Conservation (phyloP, 306 rosid species). For the Oxytropis ochrocephala region DNA sequence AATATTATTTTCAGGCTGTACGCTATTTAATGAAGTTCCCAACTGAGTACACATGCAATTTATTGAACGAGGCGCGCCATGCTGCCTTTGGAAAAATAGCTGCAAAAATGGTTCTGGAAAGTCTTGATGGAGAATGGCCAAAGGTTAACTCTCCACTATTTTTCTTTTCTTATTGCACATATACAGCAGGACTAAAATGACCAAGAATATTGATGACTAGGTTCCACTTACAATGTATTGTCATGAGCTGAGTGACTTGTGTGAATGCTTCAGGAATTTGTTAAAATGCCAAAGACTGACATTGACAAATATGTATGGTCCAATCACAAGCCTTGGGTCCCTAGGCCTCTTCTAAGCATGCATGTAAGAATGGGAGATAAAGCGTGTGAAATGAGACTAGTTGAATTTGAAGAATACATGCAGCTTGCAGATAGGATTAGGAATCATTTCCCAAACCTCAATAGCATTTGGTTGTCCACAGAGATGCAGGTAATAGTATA, state of each 20-base stretch:
- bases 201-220: background rate
- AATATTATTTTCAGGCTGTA: constrained; percentile 48
- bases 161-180: background rate
- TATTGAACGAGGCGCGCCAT: constrained; percentile 73
- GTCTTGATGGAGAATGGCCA: constrained; percentile 49
- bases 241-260: background rate
- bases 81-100: constrained; percentile 76
- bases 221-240: background rate
- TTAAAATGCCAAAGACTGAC: constrained; percentile 18
- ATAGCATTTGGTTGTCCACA: constrained; percentile 68
- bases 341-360: constrained; percentile 70
- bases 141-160: constrained; percentile 37
- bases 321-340: constrained; percentile 66
- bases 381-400: constrained; percentile 78
- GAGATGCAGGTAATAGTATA: constrained; percentile 66
- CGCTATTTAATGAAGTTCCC: constrained; percentile 81
- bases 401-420: constrained; percentile 67
- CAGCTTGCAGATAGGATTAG: constrained; percentile 55
- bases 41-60: constrained; percentile 61
- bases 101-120: constrained; percentile 50
- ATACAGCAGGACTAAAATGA: background rate
- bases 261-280: constrained; percentile 31
- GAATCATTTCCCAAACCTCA: constrained; percentile 62
- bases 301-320: constrained; percentile 80
- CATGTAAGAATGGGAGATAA: constrained; percentile 95